Conservation (phyloP, 768 basidiomycete species). For the Artomyces pyxidatus region DNA sequence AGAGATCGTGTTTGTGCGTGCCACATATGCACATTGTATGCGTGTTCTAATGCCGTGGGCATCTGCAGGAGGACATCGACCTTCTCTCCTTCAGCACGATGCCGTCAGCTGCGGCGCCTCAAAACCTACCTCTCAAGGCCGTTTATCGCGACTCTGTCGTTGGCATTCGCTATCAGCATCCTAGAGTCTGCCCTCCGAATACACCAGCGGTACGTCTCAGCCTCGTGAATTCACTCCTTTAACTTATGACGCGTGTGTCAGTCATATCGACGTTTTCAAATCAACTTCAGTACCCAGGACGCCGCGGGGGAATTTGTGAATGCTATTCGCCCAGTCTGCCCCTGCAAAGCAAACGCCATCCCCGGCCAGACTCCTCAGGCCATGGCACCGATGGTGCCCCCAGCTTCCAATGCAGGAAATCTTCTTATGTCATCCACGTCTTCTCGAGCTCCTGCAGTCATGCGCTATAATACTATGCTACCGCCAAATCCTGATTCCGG, state of each 20-base stretch:
- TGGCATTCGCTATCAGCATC: slow-evolving; percentile 67
- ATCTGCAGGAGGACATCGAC: slow-evolving; percentile 66
- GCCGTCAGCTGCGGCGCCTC: slow-evolving; percentile 24
- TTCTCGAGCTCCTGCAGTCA: no score
- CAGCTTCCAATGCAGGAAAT: no score
- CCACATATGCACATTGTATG: slow-evolving; percentile 2
- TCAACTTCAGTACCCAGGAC: slow-evolving; percentile 47
- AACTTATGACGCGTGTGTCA: slow-evolving; percentile 25
- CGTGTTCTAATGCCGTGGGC: not conserved
- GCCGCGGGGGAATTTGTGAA: slow-evolving; percentile 53
- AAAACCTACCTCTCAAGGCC: slow-evolving; percentile 69
- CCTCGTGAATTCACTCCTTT: not conserved
- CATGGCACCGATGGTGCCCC: no score
- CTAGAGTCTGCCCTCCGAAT: slow-evolving; percentile 24
- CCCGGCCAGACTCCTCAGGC: slow-evolving; percentile 15
- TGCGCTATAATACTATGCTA: no score
- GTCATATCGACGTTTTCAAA: slow-evolving; percentile 71
- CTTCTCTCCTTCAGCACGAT: slow-evolving; percentile 53
- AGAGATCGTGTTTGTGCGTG: slow-evolving; percentile 60
- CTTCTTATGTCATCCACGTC: no score
- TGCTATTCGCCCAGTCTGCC: slow-evolving; percentile 59
- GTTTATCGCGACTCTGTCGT: slow-evolving; percentile 69
- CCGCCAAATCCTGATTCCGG: no score
- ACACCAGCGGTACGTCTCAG: slow-evolving; percentile 5
- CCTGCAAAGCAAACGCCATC: slow-evolving; percentile 55